Conservation (phyloP, 2,329 filamentous ascomycete species). For the Pseudogymnoascus verrucosus region DNA sequence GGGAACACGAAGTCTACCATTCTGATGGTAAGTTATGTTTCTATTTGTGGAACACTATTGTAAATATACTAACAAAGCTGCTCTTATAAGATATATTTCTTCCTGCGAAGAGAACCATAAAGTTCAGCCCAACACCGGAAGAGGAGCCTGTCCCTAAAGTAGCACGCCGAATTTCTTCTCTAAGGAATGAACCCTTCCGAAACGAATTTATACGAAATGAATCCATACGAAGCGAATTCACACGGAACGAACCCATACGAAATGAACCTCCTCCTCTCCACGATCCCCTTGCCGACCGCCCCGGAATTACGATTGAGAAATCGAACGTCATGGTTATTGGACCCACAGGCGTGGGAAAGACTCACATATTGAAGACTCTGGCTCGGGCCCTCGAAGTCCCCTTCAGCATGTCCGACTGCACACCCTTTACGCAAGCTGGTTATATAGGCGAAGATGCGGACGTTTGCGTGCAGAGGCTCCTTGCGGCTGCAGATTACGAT, state of each 20-base stretch:
- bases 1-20: neutral
- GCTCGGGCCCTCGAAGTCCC: constrained; percentile 91
- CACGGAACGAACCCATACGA: neutral
- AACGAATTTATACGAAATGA: neutral
- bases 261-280: neutral
- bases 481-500: constrained; percentile 87
- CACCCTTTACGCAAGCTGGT: constrained; percentile 89
- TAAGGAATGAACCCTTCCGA: neutral
- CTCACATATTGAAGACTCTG: constrained; percentile 82
- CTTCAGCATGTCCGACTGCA: constrained; percentile 92
- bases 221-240: neutral
- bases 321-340: constrained; percentile 88
- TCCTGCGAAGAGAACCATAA: neutral
- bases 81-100: neutral
- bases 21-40: neutral
- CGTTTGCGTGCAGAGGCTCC: constrained; percentile 79
- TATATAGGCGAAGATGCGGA: constrained; percentile 99
- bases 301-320: constrained; percentile 61
- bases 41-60: neutral
- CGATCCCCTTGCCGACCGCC: constrained; percentile 14
- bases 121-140: neutral
- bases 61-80: neutral
- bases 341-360: constrained; percentile 93
- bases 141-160: neutral
- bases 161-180: neutral